Conservation (phyloP, 805 yeast species). For the Candida wancherniae region DNA sequence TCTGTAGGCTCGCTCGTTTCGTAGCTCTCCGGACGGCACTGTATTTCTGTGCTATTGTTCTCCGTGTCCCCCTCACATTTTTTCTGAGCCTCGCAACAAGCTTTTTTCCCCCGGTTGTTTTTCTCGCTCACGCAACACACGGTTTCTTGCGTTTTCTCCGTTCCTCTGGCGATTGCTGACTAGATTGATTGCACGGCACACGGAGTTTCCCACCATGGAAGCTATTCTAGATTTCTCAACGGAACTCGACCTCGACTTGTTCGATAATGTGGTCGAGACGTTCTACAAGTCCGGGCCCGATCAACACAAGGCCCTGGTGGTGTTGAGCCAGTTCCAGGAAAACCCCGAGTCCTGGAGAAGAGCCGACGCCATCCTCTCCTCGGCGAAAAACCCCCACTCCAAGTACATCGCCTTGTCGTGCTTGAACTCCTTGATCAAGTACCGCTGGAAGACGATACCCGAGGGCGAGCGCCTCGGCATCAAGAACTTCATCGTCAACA, state of each 20-base stretch:
- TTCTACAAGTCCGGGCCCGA: conserved; percentile 70
- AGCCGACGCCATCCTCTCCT: conserved; percentile 83
- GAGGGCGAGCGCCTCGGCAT: conserved; percentile 87
- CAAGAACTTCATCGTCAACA: conserved; percentile 86
- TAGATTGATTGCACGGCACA: too few relatives aligned
- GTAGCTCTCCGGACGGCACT: too few relatives aligned
- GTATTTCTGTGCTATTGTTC: too few relatives aligned
- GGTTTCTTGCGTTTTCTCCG: conserved; percentile 4
- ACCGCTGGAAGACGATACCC: conserved; percentile 92
- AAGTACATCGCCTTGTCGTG: conserved; percentile 90
- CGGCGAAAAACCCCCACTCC: conserved; percentile 74
- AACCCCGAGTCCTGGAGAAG: conserved; percentile 95
- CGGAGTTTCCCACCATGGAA: conserved; percentile 53
- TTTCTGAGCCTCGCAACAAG: too few relatives aligned
- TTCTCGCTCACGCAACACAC: conserved; percentile 6
- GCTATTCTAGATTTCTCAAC: conserved; percentile 78
- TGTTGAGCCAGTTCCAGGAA: conserved; percentile 80
- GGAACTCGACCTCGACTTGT: conserved; percentile 71
- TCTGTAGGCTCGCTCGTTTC: too few relatives aligned
- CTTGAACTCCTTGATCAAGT: conserved; percentile 81
- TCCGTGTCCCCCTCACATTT: too few relatives aligned
- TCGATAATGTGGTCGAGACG: conserved; percentile 81
- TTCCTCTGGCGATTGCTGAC: conserved; percentile 1
- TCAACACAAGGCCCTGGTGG: conserved; percentile 65
- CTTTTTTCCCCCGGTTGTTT: conserved; percentile 3